Percentiles rank a stretch among this genome's conserved stretches.
These are phyloP conservation scores for Cladosporium sp. DNA, from an alignment of 2,329 filamentous ascomycete genomes.

Conservation along the genomic window DNA sequence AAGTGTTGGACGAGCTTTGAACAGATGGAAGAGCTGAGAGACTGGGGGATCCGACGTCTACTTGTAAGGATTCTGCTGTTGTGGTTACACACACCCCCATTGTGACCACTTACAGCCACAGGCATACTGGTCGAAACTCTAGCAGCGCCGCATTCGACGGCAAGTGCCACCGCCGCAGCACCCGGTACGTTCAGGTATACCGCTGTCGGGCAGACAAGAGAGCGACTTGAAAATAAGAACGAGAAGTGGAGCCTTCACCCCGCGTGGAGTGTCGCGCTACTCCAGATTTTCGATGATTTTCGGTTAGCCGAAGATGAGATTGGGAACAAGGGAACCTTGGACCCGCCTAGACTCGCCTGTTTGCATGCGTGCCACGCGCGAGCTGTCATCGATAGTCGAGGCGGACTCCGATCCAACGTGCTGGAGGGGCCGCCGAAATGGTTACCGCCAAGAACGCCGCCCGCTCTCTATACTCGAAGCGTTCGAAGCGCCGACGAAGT, in stretches of 20 bases:
- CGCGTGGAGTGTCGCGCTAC: not conserved
- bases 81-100: slow-evolving; percentile 14
- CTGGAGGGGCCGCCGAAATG: not conserved
- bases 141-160: slow-evolving; percentile 18
- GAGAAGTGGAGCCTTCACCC: not conserved
- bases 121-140: not conserved
- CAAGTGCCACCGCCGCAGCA: slow-evolving; percentile 16
- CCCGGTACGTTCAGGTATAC: not conserved
- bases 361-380: slow-evolving; percentile 3
- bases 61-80: slow-evolving; percentile 9
- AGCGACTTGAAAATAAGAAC: not conserved
- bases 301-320: slow-evolving; percentile 1
- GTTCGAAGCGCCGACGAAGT: slow-evolving; percentile 2
- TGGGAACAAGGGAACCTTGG: not conserved
- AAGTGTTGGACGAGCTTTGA: not conserved
- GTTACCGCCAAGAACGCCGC: slow-evolving; percentile 6
- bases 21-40: not conserved
- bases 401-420: slow-evolving; percentile 1
- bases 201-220: slow-evolving; percentile 2
- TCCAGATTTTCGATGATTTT: not conserved
- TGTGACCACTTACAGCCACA: slow-evolving; percentile 3
- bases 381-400: slow-evolving; percentile 15
- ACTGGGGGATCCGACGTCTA: slow-evolving; percentile 1
- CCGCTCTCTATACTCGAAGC: slow-evolving; percentile 11
- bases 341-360: slow-evolving; percentile 15